Percentiles rank a stretch among this genome's conserved stretches.
Conservation (phyloP, 2,329 filamentous ascomycete genomes). For the Coniochaeta ligniaria region DNA sequence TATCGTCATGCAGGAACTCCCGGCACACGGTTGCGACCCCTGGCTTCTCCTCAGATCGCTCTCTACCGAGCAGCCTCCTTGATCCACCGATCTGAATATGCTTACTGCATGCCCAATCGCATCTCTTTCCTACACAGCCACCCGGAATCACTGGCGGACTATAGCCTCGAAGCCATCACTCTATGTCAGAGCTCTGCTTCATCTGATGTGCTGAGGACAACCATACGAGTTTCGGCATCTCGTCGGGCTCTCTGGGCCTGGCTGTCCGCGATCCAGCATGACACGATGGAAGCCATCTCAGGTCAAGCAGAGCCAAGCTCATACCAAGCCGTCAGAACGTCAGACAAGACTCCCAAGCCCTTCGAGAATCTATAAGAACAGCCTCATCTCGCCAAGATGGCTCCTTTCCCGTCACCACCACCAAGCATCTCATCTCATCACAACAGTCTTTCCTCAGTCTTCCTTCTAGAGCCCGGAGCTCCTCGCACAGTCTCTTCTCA, state of each 20-base stretch:
- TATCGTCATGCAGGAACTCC: not conserved
- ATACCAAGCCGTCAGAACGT: not conserved
- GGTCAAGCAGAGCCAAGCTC: conserved; percentile 1
- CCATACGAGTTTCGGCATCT: not conserved
- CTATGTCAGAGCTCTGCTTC: conserved; percentile 12
- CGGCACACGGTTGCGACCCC: too few relatives aligned
- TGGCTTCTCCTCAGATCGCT: not conserved
- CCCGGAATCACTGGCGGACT: not conserved
- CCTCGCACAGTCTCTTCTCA: not conserved
- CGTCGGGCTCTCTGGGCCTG: not conserved
- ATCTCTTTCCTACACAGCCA: not conserved
- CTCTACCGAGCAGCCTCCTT: not conserved
- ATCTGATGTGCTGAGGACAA: conserved; percentile 10
- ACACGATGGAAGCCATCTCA: not conserved
- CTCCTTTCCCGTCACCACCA: not conserved
- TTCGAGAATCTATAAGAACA: conserved; percentile 2
- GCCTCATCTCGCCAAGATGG: not conserved
- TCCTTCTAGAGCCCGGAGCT: conserved; percentile 3
- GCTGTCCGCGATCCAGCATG: not conserved
- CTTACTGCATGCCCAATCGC: conserved; percentile 1
- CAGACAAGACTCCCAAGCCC: not conserved
- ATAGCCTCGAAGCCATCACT: not conserved
- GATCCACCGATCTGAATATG: not conserved
- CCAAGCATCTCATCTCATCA: not conserved
- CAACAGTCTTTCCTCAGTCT: not conserved